These are phyloP conservation scores for Hericium alpestre DNA, from an alignment of 768 basidiomycete species.

Conservation along the genomic window DNA sequence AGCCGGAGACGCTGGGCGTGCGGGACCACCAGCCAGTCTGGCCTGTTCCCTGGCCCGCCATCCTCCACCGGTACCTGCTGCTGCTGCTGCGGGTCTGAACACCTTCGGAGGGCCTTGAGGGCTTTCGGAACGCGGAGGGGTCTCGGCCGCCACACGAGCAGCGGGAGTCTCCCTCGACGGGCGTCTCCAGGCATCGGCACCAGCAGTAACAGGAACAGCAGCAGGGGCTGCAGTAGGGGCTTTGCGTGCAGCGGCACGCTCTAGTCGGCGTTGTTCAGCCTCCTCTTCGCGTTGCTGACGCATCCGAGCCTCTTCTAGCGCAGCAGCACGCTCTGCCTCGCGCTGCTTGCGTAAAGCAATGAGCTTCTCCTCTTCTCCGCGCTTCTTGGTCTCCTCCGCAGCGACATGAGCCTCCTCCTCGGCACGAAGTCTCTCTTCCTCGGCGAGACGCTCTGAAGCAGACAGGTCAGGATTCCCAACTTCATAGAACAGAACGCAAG, in stretches of 20 bases:
- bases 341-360: constrained; percentile 42
- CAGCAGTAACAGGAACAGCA: constrained; percentile 17
- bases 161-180: constrained; percentile 9
- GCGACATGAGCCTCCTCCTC: constrained; percentile 26
- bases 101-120: constrained; percentile 26
- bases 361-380: constrained; percentile 49
- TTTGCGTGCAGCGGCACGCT: constrained; percentile 23
- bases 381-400: constrained; percentile 44
- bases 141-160: constrained; percentile 14
- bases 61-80: constrained; percentile 27
- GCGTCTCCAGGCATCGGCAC: constrained; percentile 20
- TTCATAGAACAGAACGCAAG: not conserved
- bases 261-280: constrained; percentile 31
- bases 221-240: constrained; percentile 19
- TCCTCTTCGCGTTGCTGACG: constrained; percentile 55
- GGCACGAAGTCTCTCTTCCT: constrained; percentile 17
- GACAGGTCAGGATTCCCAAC: not conserved
- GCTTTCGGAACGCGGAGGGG: constrained; percentile 45
- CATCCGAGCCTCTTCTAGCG: constrained; percentile 42
- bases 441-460: constrained; percentile 15
- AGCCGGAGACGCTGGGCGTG: constrained; percentile 21
- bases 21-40: constrained; percentile 26
- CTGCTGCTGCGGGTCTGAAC: constrained; percentile 4
- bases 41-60: constrained; percentile 55
- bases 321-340: constrained; percentile 39